Evolutionary conservation across 2,329 filamentous ascomycete genomes (phyloP), one percentile per base, ranked within the genome.

Genomic region (Neurospora sp.): DNA sequence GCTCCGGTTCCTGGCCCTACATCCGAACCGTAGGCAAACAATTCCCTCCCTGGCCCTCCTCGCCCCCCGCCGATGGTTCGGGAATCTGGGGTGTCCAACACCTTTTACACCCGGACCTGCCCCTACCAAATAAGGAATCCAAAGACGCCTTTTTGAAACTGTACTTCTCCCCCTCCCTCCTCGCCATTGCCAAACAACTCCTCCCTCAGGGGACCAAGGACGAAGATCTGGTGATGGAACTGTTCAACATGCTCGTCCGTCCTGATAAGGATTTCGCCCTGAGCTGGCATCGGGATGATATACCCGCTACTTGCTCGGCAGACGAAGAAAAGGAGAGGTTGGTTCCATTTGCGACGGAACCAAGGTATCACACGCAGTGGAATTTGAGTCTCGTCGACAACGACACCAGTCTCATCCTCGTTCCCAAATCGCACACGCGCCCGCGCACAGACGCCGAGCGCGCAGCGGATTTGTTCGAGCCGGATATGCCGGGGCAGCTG

Each of bases 41-140:
- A 80, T 97, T 97, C 81, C 93, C 93, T 0, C 93, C 93, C 0
- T 97, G 93, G 93, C 83, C 86, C 4, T 83, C 83, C 28, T 83
- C 85, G 66, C 82, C 85, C 0, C 83, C 86, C 1, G 82, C 83
- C 0, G 80, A 82, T 1, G 78, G 83, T 0, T 62, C 52, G 1
- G 92, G 92, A 23, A 96, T 97, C 79, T 97, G 93, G 93, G 93
- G 92, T 73, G 90, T 96, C 2, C 93, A 97, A 83, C 91, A 94
- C 79, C 85, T 97, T 5, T 84, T 97, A 76, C 90, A 94, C 79
- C 92, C 92, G 0, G 82, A 84, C 1, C 87, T 95, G 74, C 86
- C 88, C 0, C 84, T 87, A 68, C 83, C 86, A 28, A 28, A 28
- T 69, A 78, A 83, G 2, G 77, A 84, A 86, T 10, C 37, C 69